Base-by-base conservation (phyloP, 495 filamentous ascomycete species). In the Tuber brumale region DNA sequence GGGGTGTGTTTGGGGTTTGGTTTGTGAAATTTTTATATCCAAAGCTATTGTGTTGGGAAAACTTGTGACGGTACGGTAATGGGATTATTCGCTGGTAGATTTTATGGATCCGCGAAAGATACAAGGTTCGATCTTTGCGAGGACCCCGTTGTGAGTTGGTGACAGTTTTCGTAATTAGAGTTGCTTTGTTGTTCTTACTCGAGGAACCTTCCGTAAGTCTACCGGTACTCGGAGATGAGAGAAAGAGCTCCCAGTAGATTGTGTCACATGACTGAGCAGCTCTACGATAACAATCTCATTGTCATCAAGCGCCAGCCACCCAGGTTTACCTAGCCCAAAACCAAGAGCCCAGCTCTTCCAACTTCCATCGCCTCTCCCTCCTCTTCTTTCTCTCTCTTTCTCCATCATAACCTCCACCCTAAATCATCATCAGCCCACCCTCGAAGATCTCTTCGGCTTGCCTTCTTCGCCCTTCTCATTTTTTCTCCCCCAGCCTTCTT, bases 321-420 rank as follows among this genome's bases (percentile, higher is more conserved):
- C 70, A 41, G n/a, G 43, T 41, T 45, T 41, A 70, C 71, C 74
- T 80, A 74, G 76, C 79, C 79, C 78, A 79, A 80, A 80, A 76
- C 76, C 74, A 45, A 41, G 43, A 31, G 39, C n/a, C 43, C 39
- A 71, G 39, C 70, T 74, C 75, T 74, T 69, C 43, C 73, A 70
- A 70, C 71, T 76, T 72, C 77, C 70, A 74, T 76, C 72, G 51
- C 72, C 77, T 79, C 71, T 76, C 70, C 70, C 73, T 80, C 74
- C 72, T 76, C 79, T 81, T 79, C 77, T 76, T 75, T 66, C 57
- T 66, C 72, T 69, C 44, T 70, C 72, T 81, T 70, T 74, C 79
- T 75, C 76, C 73, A 72, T 77, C 73, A 72, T 73, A 80, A 61
- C 79, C 70, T 74, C 76, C 73, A 72, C 79, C 77, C 61, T 37